A percentile compares a stretch with the other conserved stretches of the same genome.
These are phyloP conservation scores for Kwoniella dejecticola DNA, from an alignment of 768 basidiomycete genomes.

Conservation along the genomic window DNA sequence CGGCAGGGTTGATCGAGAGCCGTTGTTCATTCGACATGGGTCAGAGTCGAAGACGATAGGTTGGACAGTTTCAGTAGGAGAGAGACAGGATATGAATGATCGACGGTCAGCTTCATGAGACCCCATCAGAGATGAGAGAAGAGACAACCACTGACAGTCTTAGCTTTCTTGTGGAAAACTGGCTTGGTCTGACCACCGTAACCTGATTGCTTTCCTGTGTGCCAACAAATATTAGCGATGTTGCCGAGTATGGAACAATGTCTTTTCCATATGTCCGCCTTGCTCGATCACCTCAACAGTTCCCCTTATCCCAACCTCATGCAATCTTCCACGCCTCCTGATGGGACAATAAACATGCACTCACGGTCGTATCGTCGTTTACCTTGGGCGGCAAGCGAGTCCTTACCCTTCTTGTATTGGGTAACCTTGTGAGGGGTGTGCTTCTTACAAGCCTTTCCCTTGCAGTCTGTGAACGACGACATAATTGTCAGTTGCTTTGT, in stretches of 20 bases:
- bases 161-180: constrained; percentile 99
- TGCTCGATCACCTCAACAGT: not conserved
- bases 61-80: no score
- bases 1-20: no score
- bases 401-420: constrained; percentile 99
- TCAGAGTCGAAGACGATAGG: no score
- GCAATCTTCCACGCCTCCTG: not conserved
- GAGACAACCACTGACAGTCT: constrained; percentile 55
- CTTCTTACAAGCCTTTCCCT: constrained; percentile 33
- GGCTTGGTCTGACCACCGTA: constrained; percentile 99
- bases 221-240: not conserved
- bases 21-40: no score
- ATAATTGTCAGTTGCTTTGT: not conserved
- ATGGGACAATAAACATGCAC: constrained; percentile 58
- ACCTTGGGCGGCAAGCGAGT: constrained; percentile 95
- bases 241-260: not conserved
- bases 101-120: no score
- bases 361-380: constrained; percentile 99
- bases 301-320: not conserved
- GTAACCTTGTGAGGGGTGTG: constrained; percentile 96
- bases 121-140: no score
- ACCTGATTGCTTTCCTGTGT: constrained; percentile 58
- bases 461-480: constrained; percentile 13
- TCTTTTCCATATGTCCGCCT: not conserved
- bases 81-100: no score